Evolutionary conservation across 768 basidiomycete genomes (phyloP).

Genomic region (Pleurotus eryngii): DNA sequence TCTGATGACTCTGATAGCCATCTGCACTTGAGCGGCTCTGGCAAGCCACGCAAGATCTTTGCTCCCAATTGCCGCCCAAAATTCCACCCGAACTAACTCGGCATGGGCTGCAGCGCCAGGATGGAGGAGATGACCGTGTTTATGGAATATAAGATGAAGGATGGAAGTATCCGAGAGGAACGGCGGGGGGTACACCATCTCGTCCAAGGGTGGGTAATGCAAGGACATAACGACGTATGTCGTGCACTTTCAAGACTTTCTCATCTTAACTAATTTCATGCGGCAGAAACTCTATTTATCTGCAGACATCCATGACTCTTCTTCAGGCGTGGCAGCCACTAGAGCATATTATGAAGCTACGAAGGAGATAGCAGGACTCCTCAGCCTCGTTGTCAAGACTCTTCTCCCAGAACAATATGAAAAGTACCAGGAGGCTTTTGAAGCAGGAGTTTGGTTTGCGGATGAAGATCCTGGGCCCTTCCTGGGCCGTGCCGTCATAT

Average conservation of each 20-base stretch:
- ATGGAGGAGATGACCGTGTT: background rate
- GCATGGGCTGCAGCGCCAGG: no score
- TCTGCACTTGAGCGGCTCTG: no score
- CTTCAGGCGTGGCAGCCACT: background rate
- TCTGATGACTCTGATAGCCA: no score
- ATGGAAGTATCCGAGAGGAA: background rate
- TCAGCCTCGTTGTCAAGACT: background rate
- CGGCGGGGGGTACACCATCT: background rate
- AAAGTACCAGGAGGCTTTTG: constrained; percentile 3
- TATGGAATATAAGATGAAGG: background rate
- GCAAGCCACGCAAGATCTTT: no score
- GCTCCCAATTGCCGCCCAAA: no score
- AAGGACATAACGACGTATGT: no score
- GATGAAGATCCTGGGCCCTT: constrained; percentile 79
- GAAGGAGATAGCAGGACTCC: background rate
- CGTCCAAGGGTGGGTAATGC: background rate
- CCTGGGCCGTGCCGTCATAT: constrained; percentile 34
- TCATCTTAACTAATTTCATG: no score
- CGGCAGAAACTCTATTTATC: no score
- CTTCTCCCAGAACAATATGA: background rate
- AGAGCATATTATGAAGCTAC: background rate
- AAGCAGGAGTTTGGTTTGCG: constrained; percentile 5
- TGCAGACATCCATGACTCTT: no score
- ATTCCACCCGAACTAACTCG: no score
- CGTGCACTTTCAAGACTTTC: no score